Evolutionary conservation across 2,329 filamentous ascomycete genomes (phyloP).

Genomic region (Botrytis aclada): DNA sequence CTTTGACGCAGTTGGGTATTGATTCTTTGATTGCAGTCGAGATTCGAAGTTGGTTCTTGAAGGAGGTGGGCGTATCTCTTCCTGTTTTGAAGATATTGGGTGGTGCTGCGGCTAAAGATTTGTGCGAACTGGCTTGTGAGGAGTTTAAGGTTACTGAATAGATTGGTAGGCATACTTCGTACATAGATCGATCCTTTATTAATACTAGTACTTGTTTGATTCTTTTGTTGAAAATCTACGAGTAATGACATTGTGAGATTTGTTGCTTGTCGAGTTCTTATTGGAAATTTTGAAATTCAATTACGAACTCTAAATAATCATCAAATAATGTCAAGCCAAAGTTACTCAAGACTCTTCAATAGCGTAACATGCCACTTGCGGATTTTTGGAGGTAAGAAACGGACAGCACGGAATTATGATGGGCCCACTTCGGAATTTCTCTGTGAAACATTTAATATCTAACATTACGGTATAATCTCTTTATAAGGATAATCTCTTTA

Average conservation of each 20-base stretch:
- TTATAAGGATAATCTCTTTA: no score
- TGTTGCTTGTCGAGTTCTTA: neutral
- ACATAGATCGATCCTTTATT: no score
- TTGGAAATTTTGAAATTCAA: neutral
- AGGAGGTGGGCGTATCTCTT: slow-evolving; percentile 43
- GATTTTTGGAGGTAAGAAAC: no score
- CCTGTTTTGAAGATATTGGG: slow-evolving; percentile 18
- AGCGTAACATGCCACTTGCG: no score
- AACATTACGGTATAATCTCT: no score
- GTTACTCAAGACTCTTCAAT: no score
- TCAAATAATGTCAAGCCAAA: no score
- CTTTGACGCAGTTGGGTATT: slow-evolving; percentile 36
- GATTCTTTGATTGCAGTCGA: slow-evolving; percentile 53
- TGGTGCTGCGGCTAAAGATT: slow-evolving; percentile 1
- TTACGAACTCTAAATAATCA: neutral
- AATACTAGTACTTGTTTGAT: no score
- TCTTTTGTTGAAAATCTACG: neutral
- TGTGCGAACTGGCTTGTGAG: slow-evolving; percentile 11
- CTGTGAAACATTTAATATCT: neutral
- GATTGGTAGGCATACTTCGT: no score
- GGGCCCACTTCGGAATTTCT: neutral
- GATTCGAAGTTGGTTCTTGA: slow-evolving; percentile 48
- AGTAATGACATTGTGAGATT: no score
- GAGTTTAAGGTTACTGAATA: slow-evolving; percentile 12
- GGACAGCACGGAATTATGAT: neutral